Evolutionary conservation across 2,329 filamentous ascomycete genomes (phyloP), one percentile per base, ranked within the genome.

Genomic region (Colletotrichum sojae): DNA sequence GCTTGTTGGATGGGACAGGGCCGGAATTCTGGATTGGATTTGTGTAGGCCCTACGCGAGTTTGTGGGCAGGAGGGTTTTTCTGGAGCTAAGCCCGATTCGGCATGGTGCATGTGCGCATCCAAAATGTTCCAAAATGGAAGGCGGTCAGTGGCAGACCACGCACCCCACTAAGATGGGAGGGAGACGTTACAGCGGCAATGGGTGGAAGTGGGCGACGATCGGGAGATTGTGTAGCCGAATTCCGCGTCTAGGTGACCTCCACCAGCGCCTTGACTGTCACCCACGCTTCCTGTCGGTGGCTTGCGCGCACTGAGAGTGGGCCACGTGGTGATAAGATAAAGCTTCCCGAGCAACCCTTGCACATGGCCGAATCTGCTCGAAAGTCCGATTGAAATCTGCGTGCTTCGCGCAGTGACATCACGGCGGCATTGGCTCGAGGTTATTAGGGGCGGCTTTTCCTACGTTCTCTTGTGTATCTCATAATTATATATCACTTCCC

Each of bases 341-440:
- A 52, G 51, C 58, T 63, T 18, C 22, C 45, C 49, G 16, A 59
- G 57, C 51, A 66, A 53, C 52, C 45, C 62, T 49, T 49, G 49
- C 56, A 49, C 46, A n/a, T 62, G 63, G 46, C 74, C 75, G 81
- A 83, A 83, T 71, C 69, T 82, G 73, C 82, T 76, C 82, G 81
- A 83, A 83, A 73, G 73, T 76, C 74, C 80, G 73, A 56, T 71
- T 55, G 72, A 48, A 59, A 63, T 62, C 65, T 57, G 39, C 62
- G 36, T 20, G 53, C 15, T 56, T 66, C 61, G 36, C 20, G 62
- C 54, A 45, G 63, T 49, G 52, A 71, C 64, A 64, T 45, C 63
- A 60, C 55, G 31, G 46, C n/a, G 51, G 51, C 6, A 49, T 45
- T 46, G 49, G 20, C 10, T 18, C 22, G 27, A 48, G 36, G n/a